Percentiles rank a stretch among this genome's conserved stretches.
These are phyloP conservation scores for Penicillium egyptiacum DNA, from an alignment of 495 filamentous ascomycete species.

Conservation along the genomic window DNA sequence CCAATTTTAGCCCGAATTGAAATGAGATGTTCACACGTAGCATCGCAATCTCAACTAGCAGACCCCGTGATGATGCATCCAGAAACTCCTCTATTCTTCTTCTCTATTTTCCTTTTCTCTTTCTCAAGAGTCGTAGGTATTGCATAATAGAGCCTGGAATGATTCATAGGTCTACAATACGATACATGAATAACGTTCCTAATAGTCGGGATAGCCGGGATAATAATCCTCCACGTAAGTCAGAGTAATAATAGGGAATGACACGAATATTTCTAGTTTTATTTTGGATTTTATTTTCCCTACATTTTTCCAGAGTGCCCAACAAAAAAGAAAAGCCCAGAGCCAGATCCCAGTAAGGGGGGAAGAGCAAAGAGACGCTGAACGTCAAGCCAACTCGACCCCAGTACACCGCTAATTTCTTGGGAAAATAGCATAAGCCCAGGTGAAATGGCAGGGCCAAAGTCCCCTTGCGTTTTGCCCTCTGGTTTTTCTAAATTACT, in stretches of 20 bases:
- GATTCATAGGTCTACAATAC: background rate
- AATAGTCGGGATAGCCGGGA: slow-evolving; percentile 2
- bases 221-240: slow-evolving; percentile 2
- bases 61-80: slow-evolving; percentile 11
- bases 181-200: background rate
- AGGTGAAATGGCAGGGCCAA: background rate
- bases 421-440: background rate
- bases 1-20: slow-evolving; percentile 5
- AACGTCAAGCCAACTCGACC: slow-evolving; percentile 7
- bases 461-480: background rate
- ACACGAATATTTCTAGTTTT: background rate
- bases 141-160: background rate
- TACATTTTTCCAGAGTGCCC: background rate
- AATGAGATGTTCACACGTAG: slow-evolving; percentile 14
- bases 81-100: background rate
- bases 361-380: background rate
- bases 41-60: slow-evolving; percentile 10
- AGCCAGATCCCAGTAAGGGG: slow-evolving; percentile 16
- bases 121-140: background rate
- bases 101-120: background rate
- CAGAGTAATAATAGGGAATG: slow-evolving; percentile 8
- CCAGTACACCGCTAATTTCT: slow-evolving; percentile 9
- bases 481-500: background rate
- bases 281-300: background rate
- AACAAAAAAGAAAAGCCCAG: slow-evolving; percentile 5